These are phyloP conservation scores for Solanum chaucha DNA, from an alignment of 257 asterid genomes.

Conservation along the genomic window DNA sequence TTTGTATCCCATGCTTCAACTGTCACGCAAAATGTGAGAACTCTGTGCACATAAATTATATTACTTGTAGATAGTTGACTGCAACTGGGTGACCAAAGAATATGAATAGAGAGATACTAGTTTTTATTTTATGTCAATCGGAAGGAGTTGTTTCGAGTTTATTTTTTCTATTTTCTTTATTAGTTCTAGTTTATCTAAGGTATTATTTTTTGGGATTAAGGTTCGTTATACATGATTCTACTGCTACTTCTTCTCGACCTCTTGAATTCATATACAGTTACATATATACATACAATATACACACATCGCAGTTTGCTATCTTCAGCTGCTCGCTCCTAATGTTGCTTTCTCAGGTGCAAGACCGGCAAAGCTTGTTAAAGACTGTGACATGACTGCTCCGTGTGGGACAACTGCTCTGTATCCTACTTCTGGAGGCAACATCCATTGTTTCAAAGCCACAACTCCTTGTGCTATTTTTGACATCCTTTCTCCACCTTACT, in stretches of 20 bases:
- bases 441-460: conserved; percentile 86
- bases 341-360: conserved; percentile 45
- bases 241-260: neutral
- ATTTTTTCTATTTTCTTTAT: neutral
- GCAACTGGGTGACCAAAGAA: neutral
- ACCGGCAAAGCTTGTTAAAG: conserved; percentile 64
- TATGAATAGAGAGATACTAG: neutral
- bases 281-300: neutral
- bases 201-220: neutral
- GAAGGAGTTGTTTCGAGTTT: neutral
- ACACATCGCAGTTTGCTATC: neutral
- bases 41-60: neutral
- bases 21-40: neutral
- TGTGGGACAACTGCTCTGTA: conserved; percentile 78
- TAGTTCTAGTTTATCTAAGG: neutral
- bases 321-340: neutral
- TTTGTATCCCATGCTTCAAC: neutral
- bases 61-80: neutral
- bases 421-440: conserved; percentile 85
- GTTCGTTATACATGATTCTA: neutral
- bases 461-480: conserved; percentile 95
- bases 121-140: neutral
- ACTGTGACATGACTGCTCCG: conserved; percentile 81
- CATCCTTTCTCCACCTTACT: conserved; percentile 95
- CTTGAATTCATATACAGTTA: neutral